Evolutionary conservation across 305 asterid species (phyloP).

Genomic region (Coffea humblotiana): DNA sequence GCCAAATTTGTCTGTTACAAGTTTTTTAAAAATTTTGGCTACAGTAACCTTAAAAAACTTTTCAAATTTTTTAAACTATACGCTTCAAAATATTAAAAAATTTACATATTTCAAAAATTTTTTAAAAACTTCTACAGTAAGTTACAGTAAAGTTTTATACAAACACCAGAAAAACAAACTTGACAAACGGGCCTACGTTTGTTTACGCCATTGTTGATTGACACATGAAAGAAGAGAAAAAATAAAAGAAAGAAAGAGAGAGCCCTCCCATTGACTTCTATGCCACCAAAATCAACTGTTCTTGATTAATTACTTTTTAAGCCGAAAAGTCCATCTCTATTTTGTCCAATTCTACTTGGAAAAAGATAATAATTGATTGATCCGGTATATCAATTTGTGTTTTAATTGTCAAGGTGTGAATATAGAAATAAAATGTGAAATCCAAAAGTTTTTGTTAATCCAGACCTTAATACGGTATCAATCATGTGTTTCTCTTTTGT

Average conservation of each 20-base stretch:
- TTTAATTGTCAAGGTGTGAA: neutral
- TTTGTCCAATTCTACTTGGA: neutral
- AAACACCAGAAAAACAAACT: no score
- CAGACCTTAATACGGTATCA: no score
- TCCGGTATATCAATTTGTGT: neutral
- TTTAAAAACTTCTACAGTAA: no score
- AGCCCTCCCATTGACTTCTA: neutral
- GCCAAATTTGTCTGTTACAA: no score
- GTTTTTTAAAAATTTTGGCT: no score
- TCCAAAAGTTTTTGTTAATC: neutral
- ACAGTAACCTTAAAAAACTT: no score
- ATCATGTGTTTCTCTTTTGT: neutral
- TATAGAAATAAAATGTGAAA: neutral
- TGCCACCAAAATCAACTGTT: neutral
- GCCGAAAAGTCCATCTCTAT: neutral
- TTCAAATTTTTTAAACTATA: no score
- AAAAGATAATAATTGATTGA: neutral
- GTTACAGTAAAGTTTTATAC: no score
- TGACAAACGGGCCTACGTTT: neutral
- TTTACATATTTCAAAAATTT: no score
- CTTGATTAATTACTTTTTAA: neutral
- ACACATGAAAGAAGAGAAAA: neutral
- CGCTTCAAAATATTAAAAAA: no score
- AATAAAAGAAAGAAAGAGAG: neutral
- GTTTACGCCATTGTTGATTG: constrained; percentile 7